Base-by-base conservation (phyloP, 192 early-diverging fungal genomes). In the Gonapodya prolifera region DNA sequence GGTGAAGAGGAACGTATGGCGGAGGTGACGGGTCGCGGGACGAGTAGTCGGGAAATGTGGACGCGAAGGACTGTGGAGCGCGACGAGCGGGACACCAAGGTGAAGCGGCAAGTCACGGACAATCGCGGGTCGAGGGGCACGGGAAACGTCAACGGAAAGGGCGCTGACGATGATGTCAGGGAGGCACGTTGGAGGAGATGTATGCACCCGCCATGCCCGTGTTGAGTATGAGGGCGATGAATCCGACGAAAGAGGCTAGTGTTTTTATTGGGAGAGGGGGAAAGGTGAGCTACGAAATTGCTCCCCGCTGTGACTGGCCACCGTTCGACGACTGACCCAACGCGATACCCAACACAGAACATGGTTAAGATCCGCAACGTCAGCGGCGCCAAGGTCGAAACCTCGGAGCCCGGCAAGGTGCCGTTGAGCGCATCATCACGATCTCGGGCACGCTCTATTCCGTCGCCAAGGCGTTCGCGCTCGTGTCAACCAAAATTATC, bases 221-320 rank as follows among this genome's bases (percentile, higher is more conserved):
- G 31, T 82, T 84, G 34, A 91, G 92, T 32, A 88, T 98, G 83
- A 91, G 96, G 78, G 93, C 95, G 23, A 83, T 98, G 1, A 92
- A 97, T 33, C 91, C 94, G 32, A 93, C 94, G 81, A 95, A 95
- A 81, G 97, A 98, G 82, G 94, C 94, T 17, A 93, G 93, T 74
- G 87, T 94, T 35, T 88, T 94, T 79, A 94, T 94, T 77, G 93
- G 93, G n/a, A 91, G 92, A 83, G 88, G 88, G 75, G 96, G 96
- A 30, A 90, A 90, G n/a, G n/a, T n/a, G n/a, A n/a, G n/a, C n/a
- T n/a, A n/a, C n/a, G n/a, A n/a, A n/a, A 81, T 94, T 94, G 84
- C 93, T 98, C n/a, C n/a, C n/a, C n/a, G n/a, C n/a, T n/a, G n/a
- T n/a, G n/a, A n/a, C n/a, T n/a, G n/a, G n/a, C n/a, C n/a, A n/a